Percentiles rank a stretch among this genome's conserved stretches.
phyloP scores from a whole-genome alignment of 208 protist genomes.

The Acanthamoeba lenticulata region DNA sequence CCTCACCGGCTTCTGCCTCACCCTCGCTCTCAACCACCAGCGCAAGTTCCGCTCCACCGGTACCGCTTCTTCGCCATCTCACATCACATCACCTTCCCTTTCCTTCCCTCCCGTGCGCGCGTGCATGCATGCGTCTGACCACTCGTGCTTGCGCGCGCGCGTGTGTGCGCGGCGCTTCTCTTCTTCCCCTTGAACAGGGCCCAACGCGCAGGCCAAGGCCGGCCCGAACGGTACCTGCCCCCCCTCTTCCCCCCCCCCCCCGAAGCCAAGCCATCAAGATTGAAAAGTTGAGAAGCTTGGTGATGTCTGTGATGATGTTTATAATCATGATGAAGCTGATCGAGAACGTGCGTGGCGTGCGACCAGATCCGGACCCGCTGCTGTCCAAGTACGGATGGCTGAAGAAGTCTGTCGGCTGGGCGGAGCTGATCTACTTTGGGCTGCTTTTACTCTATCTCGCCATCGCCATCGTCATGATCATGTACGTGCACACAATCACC shows the following conservation, averaged over 20 bases:
- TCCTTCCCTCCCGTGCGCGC: background rate
- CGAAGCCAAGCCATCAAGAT: too few relatives aligned
- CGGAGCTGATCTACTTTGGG: background rate
- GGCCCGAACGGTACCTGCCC: background rate
- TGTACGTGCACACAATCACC: too few relatives aligned
- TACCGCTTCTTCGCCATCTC: too few relatives aligned
- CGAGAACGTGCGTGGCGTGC: background rate
- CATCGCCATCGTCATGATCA: conserved; percentile 8
- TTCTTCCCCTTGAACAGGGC: background rate
- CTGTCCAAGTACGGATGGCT: conserved; percentile 32
- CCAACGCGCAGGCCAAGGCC: conserved; percentile 27
- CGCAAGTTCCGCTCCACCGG: conserved; percentile 72
- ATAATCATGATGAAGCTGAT: background rate
- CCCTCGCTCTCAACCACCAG: conserved; percentile 78
- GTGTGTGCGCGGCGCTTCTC: background rate
- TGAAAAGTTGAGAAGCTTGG: too few relatives aligned
- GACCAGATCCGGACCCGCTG: conserved; percentile 23
- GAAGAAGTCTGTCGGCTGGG: background rate
- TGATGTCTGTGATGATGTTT: too few relatives aligned
- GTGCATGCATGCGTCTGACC: background rate
- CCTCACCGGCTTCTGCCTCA: conserved; percentile 69
- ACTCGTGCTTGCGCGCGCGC: too few relatives aligned
- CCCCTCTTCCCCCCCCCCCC: too few relatives aligned
- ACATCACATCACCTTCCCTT: background rate
- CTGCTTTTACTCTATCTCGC: conserved; percentile 42